Conservation (phyloP, 2,329 filamentous ascomycete species). For the Aspergillus neotritici region DNA sequence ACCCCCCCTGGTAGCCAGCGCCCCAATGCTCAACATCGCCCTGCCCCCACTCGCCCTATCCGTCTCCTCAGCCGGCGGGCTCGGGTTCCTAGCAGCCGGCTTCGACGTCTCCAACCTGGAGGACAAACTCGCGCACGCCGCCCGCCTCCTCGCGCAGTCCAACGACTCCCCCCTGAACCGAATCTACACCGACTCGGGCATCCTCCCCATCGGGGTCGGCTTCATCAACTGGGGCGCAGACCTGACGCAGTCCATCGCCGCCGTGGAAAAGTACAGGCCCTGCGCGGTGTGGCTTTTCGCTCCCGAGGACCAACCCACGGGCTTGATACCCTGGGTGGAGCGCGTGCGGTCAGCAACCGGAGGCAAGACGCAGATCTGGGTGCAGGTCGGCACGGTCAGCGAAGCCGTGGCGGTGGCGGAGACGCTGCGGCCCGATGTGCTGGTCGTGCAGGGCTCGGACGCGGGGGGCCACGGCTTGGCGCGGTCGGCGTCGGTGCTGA, state of each 20-base stretch:
- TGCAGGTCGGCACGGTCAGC: constrained; percentile 47
- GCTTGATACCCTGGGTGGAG: constrained; percentile 21
- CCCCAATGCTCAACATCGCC: constrained; percentile 64
- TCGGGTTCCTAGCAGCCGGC: constrained; percentile 56
- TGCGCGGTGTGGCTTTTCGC: constrained; percentile 41
- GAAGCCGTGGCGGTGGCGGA: constrained; percentile 42
- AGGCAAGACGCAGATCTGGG: constrained; percentile 45
- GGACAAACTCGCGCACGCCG: constrained; percentile 24
- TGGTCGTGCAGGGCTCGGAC: constrained; percentile 51
- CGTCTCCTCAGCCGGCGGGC: constrained; percentile 51
- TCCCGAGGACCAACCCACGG: constrained; percentile 22
- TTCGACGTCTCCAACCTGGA: constrained; percentile 38
- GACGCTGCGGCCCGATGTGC: constrained; percentile 40
- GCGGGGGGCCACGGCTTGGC: constrained; percentile 51
- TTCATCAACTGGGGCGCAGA: constrained; percentile 37
- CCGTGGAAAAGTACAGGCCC: constrained; percentile 28
- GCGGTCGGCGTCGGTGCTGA: constrained; percentile 42
- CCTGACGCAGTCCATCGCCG: constrained; percentile 22
- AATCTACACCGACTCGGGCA: constrained; percentile 9
- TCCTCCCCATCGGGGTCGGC: constrained; percentile 38
- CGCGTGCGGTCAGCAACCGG: constrained; percentile 40
- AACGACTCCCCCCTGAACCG: constrained; percentile 3
- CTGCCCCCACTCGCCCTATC: constrained; percentile 53
- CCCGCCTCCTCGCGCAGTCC: constrained; percentile 16
- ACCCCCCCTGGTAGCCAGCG: constrained; percentile 54